Conservation (phyloP, 2,329 filamentous ascomycete species). For the Penicillium brevicompactum region DNA sequence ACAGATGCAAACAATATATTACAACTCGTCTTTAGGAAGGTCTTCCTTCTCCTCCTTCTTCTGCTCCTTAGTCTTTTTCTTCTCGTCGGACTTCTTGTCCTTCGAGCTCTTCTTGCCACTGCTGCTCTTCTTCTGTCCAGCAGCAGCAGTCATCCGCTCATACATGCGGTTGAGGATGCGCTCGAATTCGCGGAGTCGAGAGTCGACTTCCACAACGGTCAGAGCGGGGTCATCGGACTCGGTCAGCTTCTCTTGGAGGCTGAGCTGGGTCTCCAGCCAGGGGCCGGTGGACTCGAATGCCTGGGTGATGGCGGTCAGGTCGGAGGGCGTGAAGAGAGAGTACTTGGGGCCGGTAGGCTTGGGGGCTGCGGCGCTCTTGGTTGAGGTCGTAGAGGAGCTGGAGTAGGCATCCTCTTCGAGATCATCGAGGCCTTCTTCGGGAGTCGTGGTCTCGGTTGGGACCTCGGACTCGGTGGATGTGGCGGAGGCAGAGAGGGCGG, state of each 20-base stretch:
- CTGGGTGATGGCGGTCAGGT: constrained; percentile 67
- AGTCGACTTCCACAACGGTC: constrained; percentile 69
- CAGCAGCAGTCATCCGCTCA: constrained; percentile 50
- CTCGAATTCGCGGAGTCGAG: constrained; percentile 70
- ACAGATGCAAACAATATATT: constrained; percentile 16
- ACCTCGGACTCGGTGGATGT: constrained; percentile 43
- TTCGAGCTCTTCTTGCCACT: constrained; percentile 28
- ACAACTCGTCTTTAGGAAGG: constrained; percentile 38
- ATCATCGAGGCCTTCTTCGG: constrained; percentile 64
- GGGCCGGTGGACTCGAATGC: constrained; percentile 63
- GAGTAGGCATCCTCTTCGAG: constrained; percentile 70
- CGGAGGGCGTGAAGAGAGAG: constrained; percentile 71
- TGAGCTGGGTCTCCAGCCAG: constrained; percentile 76
- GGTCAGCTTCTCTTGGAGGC: constrained; percentile 70
- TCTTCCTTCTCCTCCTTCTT: constrained; percentile 29
- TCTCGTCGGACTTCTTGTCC: constrained; percentile 33
- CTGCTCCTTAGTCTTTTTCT: constrained; percentile 28
- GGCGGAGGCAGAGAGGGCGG: constrained; percentile 51
- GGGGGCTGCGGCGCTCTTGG: constrained; percentile 37
- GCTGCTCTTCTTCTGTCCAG: constrained; percentile 27
- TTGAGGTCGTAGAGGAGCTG: constrained; percentile 40
- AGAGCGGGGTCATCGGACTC: constrained; percentile 74
- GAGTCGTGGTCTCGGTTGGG: constrained; percentile 38
- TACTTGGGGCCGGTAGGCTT: constrained; percentile 55
- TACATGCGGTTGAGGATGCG: constrained; percentile 43